Base-by-base conservation (phyloP, 805 yeast genomes). In the Zygosaccharomyces bailii region DNA sequence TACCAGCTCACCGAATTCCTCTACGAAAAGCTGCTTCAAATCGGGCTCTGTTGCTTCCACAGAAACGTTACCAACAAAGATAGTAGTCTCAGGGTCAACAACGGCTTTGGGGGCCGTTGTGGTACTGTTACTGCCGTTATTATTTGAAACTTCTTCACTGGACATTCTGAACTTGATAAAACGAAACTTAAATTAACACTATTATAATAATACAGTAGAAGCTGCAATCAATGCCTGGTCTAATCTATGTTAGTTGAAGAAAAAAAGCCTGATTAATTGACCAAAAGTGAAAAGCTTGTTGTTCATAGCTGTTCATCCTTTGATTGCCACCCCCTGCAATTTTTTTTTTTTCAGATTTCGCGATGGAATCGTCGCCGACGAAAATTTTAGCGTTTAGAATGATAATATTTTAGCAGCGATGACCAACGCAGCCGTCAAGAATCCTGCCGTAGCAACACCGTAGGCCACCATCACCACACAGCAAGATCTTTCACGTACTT, bases 11-110 rank as follows among this genome's bases (percentile, higher is more conserved):
- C 60, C 59, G 34, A 50, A 54, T 38, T 62, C 63, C 2, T 49
- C 58, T 13, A 45, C 49, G 33, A 63, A 63, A 11, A 63, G 43
- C 9, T 52, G 32, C 29, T 52, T 46, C 35, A 63, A 43, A 43
- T 63, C 68, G 8, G 56, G 58, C 32, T 51, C 59, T 31, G 57
- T 57, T 25, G 57, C 53, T 21, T 59, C 64, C 23, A 55, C 53
- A 14, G 66, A 55, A 25, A 63, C 59, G 33, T 61, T 61, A 39
- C 66, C 67, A 30, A 63, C 55, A 38, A 63, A 63, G 18, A 63
- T 54, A 6, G 68, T 60, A 9, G 63, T 58, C 39, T 62, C 65
- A 19, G 68, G 67, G 39, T 63, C 63, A 36, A 59, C 53, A 14
- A 51, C 46, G 19, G 48, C 43, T 16, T 39, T 38, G 24, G 30